Evolutionary conservation across 176 grass and related monocot genomes (phyloP).

Genomic region (Cymbopogon citratus): DNA sequence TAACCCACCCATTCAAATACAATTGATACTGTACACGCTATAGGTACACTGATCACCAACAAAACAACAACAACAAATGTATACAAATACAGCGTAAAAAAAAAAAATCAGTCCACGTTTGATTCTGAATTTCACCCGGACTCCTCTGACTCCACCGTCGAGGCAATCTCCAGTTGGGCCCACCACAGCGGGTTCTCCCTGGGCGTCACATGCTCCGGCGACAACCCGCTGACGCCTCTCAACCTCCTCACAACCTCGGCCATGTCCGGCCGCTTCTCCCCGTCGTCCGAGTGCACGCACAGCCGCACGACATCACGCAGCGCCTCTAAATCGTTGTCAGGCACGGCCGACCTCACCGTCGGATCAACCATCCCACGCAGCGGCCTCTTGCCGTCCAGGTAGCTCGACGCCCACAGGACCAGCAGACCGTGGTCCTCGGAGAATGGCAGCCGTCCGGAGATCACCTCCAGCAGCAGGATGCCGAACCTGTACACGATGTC

Average conservation of each 20-base stretch:
- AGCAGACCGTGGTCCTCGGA: slow-evolving; percentile 66
- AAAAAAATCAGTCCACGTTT: no score
- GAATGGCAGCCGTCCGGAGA: slow-evolving; percentile 70
- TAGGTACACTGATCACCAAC: no score
- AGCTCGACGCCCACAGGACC: slow-evolving; percentile 84
- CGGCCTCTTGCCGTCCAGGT: slow-evolving; percentile 59
- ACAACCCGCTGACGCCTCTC: slow-evolving; percentile 40
- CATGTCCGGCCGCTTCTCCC: slow-evolving; percentile 42
- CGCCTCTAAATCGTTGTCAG: slow-evolving; percentile 25
- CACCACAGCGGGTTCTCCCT: slow-evolving; percentile 68
- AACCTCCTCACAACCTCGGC: slow-evolving; percentile 35
- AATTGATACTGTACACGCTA: no score
- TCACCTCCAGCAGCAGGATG: slow-evolving; percentile 74
- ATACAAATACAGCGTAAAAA: no score
- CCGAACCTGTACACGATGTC: slow-evolving; percentile 61
- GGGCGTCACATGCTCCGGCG: slow-evolving; percentile 37
- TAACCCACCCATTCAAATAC: no score
- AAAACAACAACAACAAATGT: no score
- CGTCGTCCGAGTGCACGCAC: slow-evolving; percentile 41
- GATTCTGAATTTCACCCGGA: slow-evolving; percentile 1
- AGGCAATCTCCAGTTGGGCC: slow-evolving; percentile 73
- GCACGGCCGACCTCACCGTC: slow-evolving; percentile 48
- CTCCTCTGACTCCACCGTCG: background rate
- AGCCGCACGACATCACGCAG: slow-evolving; percentile 47
- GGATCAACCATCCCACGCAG: slow-evolving; percentile 53